phyloP scores from a whole-genome alignment of 2,329 filamentous ascomycete species.

The Penicillium sclerotiorum region DNA sequence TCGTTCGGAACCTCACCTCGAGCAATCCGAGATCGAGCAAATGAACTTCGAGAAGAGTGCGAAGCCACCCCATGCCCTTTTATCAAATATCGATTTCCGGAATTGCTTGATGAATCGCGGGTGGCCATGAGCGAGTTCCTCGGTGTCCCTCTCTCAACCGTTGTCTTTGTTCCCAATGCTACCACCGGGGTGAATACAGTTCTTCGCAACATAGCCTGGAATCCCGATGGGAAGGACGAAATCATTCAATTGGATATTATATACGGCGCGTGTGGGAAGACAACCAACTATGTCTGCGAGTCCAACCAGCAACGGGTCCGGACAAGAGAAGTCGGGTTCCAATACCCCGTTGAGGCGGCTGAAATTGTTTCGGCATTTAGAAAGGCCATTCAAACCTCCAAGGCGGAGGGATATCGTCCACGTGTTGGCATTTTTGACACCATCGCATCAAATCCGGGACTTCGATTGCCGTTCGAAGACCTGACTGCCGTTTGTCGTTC shows the following conservation, averaged over 20 bases:
- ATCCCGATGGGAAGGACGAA: constrained; percentile 62
- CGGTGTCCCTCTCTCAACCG: constrained; percentile 62
- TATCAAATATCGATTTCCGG: constrained; percentile 67
- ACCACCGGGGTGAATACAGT: constrained; percentile 69
- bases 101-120: constrained; percentile 64
- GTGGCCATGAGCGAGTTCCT: constrained; percentile 66
- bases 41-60: constrained; percentile 39
- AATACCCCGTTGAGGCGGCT: constrained; percentile 69
- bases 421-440: constrained; percentile 75
- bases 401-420: constrained; percentile 13
- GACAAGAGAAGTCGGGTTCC: constrained; percentile 51
- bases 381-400: constrained; percentile 11
- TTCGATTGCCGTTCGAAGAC: constrained; percentile 71
- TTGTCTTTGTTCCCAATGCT: constrained; percentile 77
- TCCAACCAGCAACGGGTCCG: constrained; percentile 50
- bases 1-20: constrained; percentile 56
- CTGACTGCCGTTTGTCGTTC: constrained; percentile 64
- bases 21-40: constrained; percentile 58
- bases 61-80: constrained; percentile 72
- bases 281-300: constrained; percentile 69
- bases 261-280: constrained; percentile 74
- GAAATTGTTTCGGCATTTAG: constrained; percentile 54
- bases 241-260: constrained; percentile 66
- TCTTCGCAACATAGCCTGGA: constrained; percentile 69
- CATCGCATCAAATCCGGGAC: constrained; percentile 72